Evolutionary conservation across 805 yeast species (phyloP), one percentile per base, ranked within the genome.

Genomic region (Barnettozyma salicaria): DNA sequence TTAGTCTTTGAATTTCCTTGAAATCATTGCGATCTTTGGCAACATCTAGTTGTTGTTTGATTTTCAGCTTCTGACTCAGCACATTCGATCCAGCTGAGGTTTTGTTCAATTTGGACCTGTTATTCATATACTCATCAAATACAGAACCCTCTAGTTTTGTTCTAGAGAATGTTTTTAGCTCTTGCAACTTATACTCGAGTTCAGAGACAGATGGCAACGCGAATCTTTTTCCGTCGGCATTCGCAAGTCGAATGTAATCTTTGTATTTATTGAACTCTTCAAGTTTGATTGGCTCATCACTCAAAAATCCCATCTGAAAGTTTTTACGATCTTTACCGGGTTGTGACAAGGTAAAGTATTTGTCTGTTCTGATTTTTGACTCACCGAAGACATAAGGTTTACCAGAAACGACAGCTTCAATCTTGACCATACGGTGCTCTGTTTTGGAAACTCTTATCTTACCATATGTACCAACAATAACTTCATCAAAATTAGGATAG

Each of bases 391-490:
- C 60, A 53, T 77, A 78, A 13, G 78, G 74, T 44, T 64, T 69
- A 30, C 67, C 70, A 32, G 64, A 60, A 19, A 71, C 72, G 7
- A 83, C 74, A 37, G 74, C 80, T 47, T 79, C 82, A 30, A 92
- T 77, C 54, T 76, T 80, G 33, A 90, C 95, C 75, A 90, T 72
- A 50, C 97, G 72, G 61, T 92, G 90, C 36, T 75, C 73, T 9
- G 80, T 72, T 51, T 68, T 65, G 21, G 80, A 76, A 39, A 92
- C 74, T 56, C 86, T 88, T 38, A 92, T 78, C 47, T 89, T 74
- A 24, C 89, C 95, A 56, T 70, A 86, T 34, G 94, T 78, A 16
- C 86, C 94, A 14, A 72, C 67, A 12, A 86, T 73, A 1, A 73
- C 71, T 14, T 74, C 77, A 31, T 73, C 77, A 58, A 94, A 89